Evolutionary conservation across 139 green algal species (phyloP).

Genomic region (Micromonas pusilla): DNA sequence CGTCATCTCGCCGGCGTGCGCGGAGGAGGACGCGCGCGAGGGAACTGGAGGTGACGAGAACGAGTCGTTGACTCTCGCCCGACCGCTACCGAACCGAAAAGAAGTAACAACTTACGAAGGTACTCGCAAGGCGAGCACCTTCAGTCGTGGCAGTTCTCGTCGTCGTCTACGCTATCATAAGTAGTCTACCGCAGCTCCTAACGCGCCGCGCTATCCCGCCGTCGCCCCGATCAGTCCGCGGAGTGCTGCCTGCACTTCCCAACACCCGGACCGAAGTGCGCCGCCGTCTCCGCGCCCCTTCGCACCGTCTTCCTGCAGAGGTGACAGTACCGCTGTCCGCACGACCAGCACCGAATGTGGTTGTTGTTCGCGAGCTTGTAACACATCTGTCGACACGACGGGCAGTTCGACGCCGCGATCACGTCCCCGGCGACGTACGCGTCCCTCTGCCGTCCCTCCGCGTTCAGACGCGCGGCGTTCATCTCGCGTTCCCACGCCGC

Average conservation of each 20-base stretch:
- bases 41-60: too few relatives aligned
- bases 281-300: conserved; percentile 22
- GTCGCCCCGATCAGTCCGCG: too few relatives aligned
- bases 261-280: conserved; percentile 47
- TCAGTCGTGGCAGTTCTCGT: too few relatives aligned
- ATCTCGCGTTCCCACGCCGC: conserved; percentile 40
- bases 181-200: too few relatives aligned
- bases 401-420: conserved; percentile 34
- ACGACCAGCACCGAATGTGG: conserved; percentile 49
- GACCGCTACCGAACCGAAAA: too few relatives aligned
- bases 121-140: too few relatives aligned
- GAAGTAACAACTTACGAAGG: too few relatives aligned
- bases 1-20: too few relatives aligned
- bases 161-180: too few relatives aligned
- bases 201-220: too few relatives aligned
- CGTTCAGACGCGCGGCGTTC: conserved; percentile 28
- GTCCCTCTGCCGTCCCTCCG: background rate
- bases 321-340: conserved; percentile 55
- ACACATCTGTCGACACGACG: conserved; percentile 57
- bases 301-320: conserved; percentile 49
- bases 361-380: conserved; percentile 45
- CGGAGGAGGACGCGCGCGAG: too few relatives aligned
- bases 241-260: conserved; percentile 54
- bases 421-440: background rate
- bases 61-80: too few relatives aligned